Evolutionary conservation across 192 early-diverging fungal species (phyloP).

Genomic region (Entomortierella lignicola): DNA sequence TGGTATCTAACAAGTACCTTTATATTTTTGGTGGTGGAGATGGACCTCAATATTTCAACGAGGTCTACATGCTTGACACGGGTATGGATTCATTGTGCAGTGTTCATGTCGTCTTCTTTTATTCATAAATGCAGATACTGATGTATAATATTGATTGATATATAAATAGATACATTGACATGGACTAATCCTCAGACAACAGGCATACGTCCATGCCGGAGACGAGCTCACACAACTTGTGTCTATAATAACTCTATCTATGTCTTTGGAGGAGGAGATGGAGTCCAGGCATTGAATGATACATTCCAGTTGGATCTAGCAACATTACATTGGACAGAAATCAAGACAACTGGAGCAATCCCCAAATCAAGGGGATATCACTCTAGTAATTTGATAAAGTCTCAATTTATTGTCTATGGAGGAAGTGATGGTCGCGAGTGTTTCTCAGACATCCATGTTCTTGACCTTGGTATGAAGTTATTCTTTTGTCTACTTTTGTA

Average conservation of each 20-base stretch:
- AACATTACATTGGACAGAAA: slow-evolving; percentile 64
- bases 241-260: slow-evolving; percentile 80
- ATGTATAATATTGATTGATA: neutral
- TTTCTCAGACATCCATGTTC: slow-evolving; percentile 74
- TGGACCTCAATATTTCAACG: slow-evolving; percentile 85
- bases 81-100: too few species aligned
- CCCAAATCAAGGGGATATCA: slow-evolving; percentile 89
- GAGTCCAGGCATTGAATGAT: slow-evolving; percentile 82
- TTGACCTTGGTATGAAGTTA: slow-evolving; percentile 61
- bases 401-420: slow-evolving; percentile 84
- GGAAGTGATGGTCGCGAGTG: slow-evolving; percentile 90
- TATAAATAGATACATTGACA: slow-evolving; percentile 61
- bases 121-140: too few species aligned
- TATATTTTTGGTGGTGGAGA: slow-evolving; percentile 91
- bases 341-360: slow-evolving; percentile 69
- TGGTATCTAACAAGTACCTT: slow-evolving; percentile 67
- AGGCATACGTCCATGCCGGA: slow-evolving; percentile 66
- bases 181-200: slow-evolving; percentile 77
- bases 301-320: slow-evolving; percentile 68
- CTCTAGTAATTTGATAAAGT: slow-evolving; percentile 82
- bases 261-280: slow-evolving; percentile 90
- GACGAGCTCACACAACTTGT: slow-evolving; percentile 87
- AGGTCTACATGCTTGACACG: slow-evolving; percentile 84
- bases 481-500: too few species aligned
- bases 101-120: too few species aligned